Evolutionary conservation across 129 eudicot genomes (phyloP).

Genomic region (Silybum marianum): DNA sequence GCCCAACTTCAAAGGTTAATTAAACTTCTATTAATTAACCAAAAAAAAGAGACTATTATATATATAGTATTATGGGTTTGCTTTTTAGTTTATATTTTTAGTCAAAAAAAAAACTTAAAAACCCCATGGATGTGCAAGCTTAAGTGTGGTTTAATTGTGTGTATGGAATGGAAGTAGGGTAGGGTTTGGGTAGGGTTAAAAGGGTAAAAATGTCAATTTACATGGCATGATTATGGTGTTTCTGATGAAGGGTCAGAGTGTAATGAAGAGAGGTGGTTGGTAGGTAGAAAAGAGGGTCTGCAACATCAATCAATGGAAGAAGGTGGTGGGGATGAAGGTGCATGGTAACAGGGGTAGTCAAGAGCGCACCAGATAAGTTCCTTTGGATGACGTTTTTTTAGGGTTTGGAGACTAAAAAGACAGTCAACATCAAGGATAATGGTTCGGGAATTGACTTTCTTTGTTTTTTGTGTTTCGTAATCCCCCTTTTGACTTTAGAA

Average conservation of each 20-base stretch:
- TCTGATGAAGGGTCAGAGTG: slow-evolving; percentile 37
- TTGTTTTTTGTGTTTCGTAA: slow-evolving; percentile 30
- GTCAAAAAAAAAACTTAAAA: slow-evolving; percentile 7
- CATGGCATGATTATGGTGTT: slow-evolving; percentile 32
- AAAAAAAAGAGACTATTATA: not conserved
- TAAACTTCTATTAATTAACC: slow-evolving; percentile 15
- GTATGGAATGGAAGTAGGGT: slow-evolving; percentile 25
- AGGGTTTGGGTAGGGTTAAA: slow-evolving; percentile 19
- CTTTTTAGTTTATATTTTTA: not conserved
- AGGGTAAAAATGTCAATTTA: slow-evolving; percentile 42
- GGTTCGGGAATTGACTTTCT: slow-evolving; percentile 99
- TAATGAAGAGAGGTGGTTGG: slow-evolving; percentile 41
- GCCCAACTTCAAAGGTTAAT: slow-evolving; percentile 36
- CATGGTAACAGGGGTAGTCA: slow-evolving; percentile 67
- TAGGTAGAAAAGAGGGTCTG: slow-evolving; percentile 34
- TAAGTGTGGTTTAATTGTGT: slow-evolving; percentile 21
- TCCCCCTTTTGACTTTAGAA: slow-evolving; percentile 15
- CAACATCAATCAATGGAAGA: slow-evolving; percentile 28
- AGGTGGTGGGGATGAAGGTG: slow-evolving; percentile 46
- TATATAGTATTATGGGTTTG: not conserved
- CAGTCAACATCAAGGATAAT: slow-evolving; percentile 47
- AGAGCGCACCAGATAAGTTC: slow-evolving; percentile 88
- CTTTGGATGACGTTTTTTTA: slow-evolving; percentile 34
- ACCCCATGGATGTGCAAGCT: not conserved
- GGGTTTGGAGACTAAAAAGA: slow-evolving; percentile 25